Evolutionary conservation across 805 yeast species (phyloP), one percentile per base, ranked within the genome.

Genomic region (Ogataea naganishii): DNA sequence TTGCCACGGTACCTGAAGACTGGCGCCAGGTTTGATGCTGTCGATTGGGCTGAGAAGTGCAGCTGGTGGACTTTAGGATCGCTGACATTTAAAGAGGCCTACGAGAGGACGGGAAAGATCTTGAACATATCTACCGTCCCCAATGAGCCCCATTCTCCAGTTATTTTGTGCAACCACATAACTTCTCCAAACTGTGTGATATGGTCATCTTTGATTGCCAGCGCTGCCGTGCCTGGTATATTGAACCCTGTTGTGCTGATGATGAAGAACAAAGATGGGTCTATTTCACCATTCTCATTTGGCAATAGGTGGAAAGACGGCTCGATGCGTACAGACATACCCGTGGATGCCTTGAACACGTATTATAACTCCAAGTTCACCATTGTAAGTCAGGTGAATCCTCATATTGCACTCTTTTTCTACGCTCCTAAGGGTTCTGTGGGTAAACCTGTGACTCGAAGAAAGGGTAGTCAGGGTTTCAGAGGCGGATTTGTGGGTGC

Each of bases 221-320:
- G 85, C 3, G 71, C 84, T 5, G 92, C 92, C 0, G 92, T 82
- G 6, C 94, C 94, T 0, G 92, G 92, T 0, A 77, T 81, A 10
- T 55, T 81, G 33, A 77, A 78, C 38, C 94, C 94, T 0, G 88
- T 81, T 14, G 85, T 79, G 11, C 54, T 81, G 32, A 78, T 81
- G 86, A 77, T 72, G 74, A 60, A 58, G 7, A 36, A 42, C 6
- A 53, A 49, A 18, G 46, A 44, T 6, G 44, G 44, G 1, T 49
- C 58, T 20, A 62, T 79, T 6, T 60, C 62, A 3, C 89, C 94
- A 2, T 80, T 77, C 46, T 73, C 81, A 14, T 64, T 80, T 43
- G 92, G 92, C 0, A 72, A 65, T 41, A 76, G 74, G 44, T 81
- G 86, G 81, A 66, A 77, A 41, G 94, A 81, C 53, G 92, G 94